Evolutionary conservation across 1,284 basidiomycete genomes (phyloP).

Genomic region (Ganoderma multipileum): DNA sequence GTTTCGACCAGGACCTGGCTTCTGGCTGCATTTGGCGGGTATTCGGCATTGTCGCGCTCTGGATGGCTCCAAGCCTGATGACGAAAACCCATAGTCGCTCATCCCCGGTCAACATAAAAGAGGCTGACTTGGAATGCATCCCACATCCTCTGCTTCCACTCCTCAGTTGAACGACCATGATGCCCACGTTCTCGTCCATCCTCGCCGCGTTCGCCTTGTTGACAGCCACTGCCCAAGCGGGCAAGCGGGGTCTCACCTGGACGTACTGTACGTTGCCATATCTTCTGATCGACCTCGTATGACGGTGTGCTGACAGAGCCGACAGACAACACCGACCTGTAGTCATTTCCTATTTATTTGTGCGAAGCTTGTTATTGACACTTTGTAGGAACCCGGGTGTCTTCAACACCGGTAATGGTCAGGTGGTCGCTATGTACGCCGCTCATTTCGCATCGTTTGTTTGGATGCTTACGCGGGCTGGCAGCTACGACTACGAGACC

Average conservation of each 20-base stretch:
- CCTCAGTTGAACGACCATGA: background rate
- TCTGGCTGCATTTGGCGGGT: background rate
- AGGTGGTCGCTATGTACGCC: conserved; percentile 8
- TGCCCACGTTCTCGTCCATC: background rate
- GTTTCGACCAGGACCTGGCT: background rate
- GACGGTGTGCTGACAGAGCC: background rate
- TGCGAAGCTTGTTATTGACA: background rate
- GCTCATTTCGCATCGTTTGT: too few species aligned
- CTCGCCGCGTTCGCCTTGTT: background rate
- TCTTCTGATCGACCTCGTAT: background rate
- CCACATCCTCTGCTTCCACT: background rate
- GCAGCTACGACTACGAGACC: conserved; percentile 9
- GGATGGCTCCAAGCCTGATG: background rate
- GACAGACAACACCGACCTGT: conserved; percentile 3
- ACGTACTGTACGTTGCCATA: background rate
- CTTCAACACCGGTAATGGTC: conserved; percentile 7
- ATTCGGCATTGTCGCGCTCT: background rate
- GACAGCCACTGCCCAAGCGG: background rate
- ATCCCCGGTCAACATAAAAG: background rate
- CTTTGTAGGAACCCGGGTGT: background rate
- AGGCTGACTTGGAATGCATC: background rate
- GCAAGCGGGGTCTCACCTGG: conserved; percentile 7
- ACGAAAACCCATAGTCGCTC: background rate
- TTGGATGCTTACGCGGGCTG: background rate
- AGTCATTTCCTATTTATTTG: background rate